Percentiles rank a stretch among this genome's conserved stretches.
Conservation (phyloP, 345 rosid species). For the Erysimum cheiranthoides region DNA sequence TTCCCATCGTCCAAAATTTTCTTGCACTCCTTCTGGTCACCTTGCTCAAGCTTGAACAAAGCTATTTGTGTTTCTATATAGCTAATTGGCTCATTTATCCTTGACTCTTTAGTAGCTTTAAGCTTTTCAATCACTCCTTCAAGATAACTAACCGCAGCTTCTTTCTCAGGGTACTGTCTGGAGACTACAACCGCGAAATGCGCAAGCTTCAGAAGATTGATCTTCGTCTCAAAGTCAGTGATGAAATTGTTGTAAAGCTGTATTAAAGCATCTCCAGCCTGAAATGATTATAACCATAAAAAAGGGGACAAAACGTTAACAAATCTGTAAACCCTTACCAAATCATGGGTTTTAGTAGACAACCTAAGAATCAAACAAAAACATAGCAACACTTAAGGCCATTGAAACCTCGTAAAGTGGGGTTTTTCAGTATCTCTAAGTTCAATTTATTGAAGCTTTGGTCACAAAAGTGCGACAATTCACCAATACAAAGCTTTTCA, state of each 20-base stretch:
- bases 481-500: constrained; percentile 19
- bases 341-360: constrained; percentile 8
- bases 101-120: constrained; percentile 71
- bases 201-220: constrained; percentile 95
- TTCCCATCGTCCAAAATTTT: constrained; percentile 87
- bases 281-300: constrained; percentile 32
- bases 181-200: constrained; percentile 94
- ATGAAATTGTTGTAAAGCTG: constrained; percentile 90
- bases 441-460: constrained; percentile 6
- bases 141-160: constrained; percentile 81
- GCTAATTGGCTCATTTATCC: constrained; percentile 84
- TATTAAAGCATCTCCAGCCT: constrained; percentile 93
- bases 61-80: constrained; percentile 90
- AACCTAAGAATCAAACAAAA: constrained; percentile 23
- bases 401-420: not conserved
- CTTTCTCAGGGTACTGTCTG: constrained; percentile 84
- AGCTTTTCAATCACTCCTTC: constrained; percentile 89
- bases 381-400: constrained; percentile 22
- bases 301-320: not conserved
- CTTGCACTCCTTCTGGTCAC: constrained; percentile 86
- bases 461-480: not conserved
- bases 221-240: constrained; percentile 93
- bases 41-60: constrained; percentile 82
- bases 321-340: constrained; percentile 1
- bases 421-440: not conserved